These are phyloP conservation scores for Globisporangium alternatum DNA, from an alignment of 352 stramenopile species.

Conservation along the genomic window DNA sequence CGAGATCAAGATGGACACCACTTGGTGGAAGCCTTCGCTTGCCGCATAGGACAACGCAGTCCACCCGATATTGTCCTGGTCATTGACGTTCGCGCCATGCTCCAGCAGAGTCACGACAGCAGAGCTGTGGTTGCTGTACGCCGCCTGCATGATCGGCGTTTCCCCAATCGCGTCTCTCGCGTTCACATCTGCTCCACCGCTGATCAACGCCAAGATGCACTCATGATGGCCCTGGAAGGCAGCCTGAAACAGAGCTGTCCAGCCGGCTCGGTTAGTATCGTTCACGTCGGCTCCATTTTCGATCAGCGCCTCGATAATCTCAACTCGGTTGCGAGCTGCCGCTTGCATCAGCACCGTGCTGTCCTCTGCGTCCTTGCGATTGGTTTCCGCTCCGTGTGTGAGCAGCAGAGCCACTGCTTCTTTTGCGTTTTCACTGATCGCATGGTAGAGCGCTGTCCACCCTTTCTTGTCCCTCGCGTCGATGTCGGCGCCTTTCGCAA, in stretches of 20 bases:
- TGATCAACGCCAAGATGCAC: conserved; percentile 6
- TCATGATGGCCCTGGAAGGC: conserved; percentile 11
- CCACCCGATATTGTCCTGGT: conserved; percentile 9
- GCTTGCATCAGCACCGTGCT: conserved; percentile 12
- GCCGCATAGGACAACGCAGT: conserved; percentile 12
- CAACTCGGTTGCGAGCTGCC: conserved; percentile 5
- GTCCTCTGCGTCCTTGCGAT: conserved; percentile 2
- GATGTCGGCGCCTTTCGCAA: conserved; percentile 6
- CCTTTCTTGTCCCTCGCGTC: conserved; percentile 12
- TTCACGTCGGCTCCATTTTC: conserved; percentile 10
- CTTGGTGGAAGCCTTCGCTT: conserved; percentile 6
- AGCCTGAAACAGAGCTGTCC: conserved; percentile 11
- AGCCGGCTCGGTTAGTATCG: neutral
- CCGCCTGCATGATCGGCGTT: conserved; percentile 15
- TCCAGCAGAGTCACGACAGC: conserved; percentile 7
- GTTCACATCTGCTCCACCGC: conserved; percentile 7
- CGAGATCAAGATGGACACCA: conserved; percentile 4
- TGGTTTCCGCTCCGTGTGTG: conserved; percentile 3
- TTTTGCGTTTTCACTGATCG: conserved; percentile 6
- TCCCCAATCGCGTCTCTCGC: neutral
- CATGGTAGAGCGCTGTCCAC: conserved; percentile 14
- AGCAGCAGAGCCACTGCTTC: conserved; percentile 5
- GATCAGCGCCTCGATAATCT: conserved; percentile 1
- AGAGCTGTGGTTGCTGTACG: conserved; percentile 6
- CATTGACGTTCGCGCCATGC: conserved; percentile 6